A percentile compares a stretch with the other conserved stretches of the same genome.
Conservation (phyloP, 2,329 filamentous ascomycete species). For the Trichophyton mentagrophytes region DNA sequence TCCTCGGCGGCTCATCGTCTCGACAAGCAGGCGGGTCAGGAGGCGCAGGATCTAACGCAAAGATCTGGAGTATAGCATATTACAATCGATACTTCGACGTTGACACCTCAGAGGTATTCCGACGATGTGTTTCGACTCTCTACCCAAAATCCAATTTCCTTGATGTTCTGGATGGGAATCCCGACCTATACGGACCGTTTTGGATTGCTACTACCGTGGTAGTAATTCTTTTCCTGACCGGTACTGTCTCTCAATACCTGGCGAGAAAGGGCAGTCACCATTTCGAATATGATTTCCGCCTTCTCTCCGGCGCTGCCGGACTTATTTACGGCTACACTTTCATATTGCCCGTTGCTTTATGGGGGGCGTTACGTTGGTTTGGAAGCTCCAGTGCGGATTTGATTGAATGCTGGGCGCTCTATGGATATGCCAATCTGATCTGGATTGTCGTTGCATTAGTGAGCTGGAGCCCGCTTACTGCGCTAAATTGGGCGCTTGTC, state of each 20-base stretch:
- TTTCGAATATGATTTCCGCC: constrained; percentile 82
- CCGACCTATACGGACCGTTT: constrained; percentile 90
- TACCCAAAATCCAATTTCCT: constrained; percentile 91
- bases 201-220: constrained; percentile 99
- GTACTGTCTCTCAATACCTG: constrained; percentile 87
- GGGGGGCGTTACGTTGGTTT: constrained; percentile 85
- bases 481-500: constrained; percentile 90
- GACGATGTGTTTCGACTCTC: constrained; percentile 76
- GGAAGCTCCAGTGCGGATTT: constrained; percentile 80
- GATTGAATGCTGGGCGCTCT: constrained; percentile 88
- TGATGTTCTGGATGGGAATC: constrained; percentile 91
- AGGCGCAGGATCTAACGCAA: constrained; percentile 56
- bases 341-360: constrained; percentile 71
- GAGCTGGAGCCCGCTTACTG: constrained; percentile 72
- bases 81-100: constrained; percentile 99
- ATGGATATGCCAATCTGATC: constrained; percentile 91
- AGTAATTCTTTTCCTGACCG: constrained; percentile 85
- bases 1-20: constrained; percentile 32
- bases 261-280: constrained; percentile 52
- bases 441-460: constrained; percentile 93
- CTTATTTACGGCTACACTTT: constrained; percentile 92
- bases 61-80: constrained; percentile 84
- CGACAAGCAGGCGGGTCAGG: constrained; percentile 29
- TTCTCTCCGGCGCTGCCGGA: constrained; percentile 80
- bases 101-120: constrained; percentile 77